Conservation (phyloP, 2,329 filamentous ascomycete genomes). For the Colletotrichum spinosum region DNA sequence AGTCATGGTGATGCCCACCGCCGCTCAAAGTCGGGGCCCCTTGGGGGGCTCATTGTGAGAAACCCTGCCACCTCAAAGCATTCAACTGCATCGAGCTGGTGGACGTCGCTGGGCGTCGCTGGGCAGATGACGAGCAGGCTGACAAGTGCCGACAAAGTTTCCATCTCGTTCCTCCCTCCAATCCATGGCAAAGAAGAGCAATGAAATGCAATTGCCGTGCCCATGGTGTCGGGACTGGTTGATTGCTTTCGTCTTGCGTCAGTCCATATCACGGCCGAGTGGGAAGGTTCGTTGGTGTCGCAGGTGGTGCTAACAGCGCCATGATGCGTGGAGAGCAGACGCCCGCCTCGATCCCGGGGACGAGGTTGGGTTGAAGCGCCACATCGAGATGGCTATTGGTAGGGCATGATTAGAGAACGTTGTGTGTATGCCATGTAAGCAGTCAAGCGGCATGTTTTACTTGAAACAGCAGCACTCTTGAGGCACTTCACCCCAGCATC, state of each 20-base stretch:
- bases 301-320: conserved; percentile 19
- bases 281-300: conserved; percentile 1
- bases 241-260: conserved; percentile 27
- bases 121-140: conserved; percentile 24
- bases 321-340: conserved; percentile 15
- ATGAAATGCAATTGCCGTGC: conserved; percentile 19
- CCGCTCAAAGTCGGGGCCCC: too few species aligned
- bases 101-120: not conserved
- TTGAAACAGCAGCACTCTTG: conserved; percentile 32
- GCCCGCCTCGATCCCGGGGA: conserved; percentile 10
- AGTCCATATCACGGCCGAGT: conserved; percentile 13
- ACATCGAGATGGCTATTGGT: not conserved
- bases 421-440: not conserved
- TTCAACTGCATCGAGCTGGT: conserved; percentile 3
- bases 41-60: not conserved
- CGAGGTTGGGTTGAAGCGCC: conserved; percentile 10
- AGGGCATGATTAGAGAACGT: too few species aligned
- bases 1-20: not conserved
- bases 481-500: conserved; percentile 16
- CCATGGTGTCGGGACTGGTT: conserved; percentile 10
- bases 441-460: conserved; percentile 25
- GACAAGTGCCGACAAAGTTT: conserved; percentile 27
- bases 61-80: conserved; percentile 19
- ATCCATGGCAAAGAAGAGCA: conserved; percentile 15
- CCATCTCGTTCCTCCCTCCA: conserved; percentile 33